Base-by-base conservation (phyloP, 2,329 filamentous ascomycete species). In the Grosmannia serpens region DNA sequence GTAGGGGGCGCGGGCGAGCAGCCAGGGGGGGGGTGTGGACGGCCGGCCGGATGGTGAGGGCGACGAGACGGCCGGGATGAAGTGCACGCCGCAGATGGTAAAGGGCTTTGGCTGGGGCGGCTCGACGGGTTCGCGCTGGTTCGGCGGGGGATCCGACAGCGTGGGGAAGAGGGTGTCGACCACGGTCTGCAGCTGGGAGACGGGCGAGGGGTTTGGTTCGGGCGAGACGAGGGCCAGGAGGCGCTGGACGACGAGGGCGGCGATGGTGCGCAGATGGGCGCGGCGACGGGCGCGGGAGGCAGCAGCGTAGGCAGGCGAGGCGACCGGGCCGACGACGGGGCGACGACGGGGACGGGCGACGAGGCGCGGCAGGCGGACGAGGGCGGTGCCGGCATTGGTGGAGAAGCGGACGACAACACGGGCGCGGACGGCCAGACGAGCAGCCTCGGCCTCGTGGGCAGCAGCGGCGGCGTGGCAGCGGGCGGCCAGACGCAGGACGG, bases 401-500 rank as follows among this genome's bases (percentile, higher is more conserved):
- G 77, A 72, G 26, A 79, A 75, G 22, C 75, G 72, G 53, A 72
- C 72, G 4, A 81, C 70, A 17, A 82, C 69, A 2, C 71, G 67
- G 49, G 76, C 74, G 38, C 71, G 68, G 20, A 71, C 58, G n/a
- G 90, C 74, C 8, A 87, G 71, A 9, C 74, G 66, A 24, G 81
- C 72, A 0, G 83, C 85, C 59, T 81, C 73, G 2, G 73, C 70
- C 41, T 81, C 80, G 55, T 81, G 73, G 1, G 68, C 64, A 3
- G 70, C 64, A 0, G 74, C 71, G 8, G 74, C 76, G 15, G 64
- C 65, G 52, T 77, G 74, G 33, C 81, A 79, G 35, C 77, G 77
- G 20, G 74, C 67, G 1, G 86, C 76, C 55, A 95, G 72, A 0
- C 73, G 70, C 2, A 92, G 70, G 6, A 96, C 76, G 0, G 82